Conservation (phyloP, 2,329 filamentous ascomycete species). For the Exophiala alcalophila region DNA sequence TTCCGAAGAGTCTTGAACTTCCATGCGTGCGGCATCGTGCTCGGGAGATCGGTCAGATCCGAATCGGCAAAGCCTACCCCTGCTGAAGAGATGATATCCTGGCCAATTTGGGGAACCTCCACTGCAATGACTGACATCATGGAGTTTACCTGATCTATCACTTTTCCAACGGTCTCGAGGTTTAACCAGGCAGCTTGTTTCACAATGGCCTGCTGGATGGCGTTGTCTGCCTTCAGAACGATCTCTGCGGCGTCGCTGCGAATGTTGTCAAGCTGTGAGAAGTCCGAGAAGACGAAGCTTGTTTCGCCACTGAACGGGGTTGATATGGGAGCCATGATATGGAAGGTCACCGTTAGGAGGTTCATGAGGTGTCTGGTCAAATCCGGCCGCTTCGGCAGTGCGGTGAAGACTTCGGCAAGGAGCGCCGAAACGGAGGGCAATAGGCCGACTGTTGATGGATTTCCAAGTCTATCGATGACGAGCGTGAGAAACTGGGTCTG, state of each 20-base stretch:
- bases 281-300: constrained; percentile 6
- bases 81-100: constrained; percentile 37
- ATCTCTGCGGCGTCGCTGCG: constrained; percentile 19
- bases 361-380: constrained; percentile 20
- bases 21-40: constrained; percentile 55
- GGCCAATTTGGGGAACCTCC: constrained; percentile 35
- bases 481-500: constrained; percentile 17
- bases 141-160: constrained; percentile 37
- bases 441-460: constrained; percentile 9
- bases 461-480: constrained; percentile 17
- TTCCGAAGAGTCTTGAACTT: constrained; percentile 66
- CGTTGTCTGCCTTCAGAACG: constrained; percentile 34
- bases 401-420: constrained; percentile 15
- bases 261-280: constrained; percentile 22
- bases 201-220: constrained; percentile 40
- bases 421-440: constrained; percentile 18
- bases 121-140: constrained; percentile 35
- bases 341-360: constrained; percentile 15
- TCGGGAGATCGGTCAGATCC: constrained; percentile 32
- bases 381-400: constrained; percentile 17
- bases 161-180: constrained; percentile 40
- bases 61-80: constrained; percentile 22
- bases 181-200: constrained; percentile 45
- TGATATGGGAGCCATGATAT: constrained; percentile 26
- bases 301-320: constrained; percentile 6